These are phyloP conservation scores for Verticillium tricorpus DNA, from an alignment of 2,329 filamentous ascomycete species.

Conservation along the genomic window DNA sequence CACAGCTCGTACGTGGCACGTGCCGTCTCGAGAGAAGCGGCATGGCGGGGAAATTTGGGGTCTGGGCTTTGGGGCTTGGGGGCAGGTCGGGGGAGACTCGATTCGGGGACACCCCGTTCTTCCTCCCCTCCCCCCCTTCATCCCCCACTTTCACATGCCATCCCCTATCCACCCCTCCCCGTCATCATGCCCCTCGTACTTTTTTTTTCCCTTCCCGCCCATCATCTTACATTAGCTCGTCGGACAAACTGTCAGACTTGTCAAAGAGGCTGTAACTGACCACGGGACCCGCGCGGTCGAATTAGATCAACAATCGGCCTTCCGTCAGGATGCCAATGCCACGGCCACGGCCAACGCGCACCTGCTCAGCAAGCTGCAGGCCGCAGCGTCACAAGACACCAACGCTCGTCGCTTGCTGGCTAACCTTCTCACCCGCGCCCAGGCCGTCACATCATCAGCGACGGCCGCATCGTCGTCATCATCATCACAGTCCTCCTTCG, in stretches of 20 bases:
- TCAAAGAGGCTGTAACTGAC: constrained; percentile 20
- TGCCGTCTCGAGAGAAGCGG: background rate
- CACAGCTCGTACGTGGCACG: background rate
- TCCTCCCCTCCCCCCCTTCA: background rate
- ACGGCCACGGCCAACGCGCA: constrained; percentile 2
- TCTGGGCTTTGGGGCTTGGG: background rate
- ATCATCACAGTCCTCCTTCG: constrained; percentile 14
- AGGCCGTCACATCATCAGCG: constrained; percentile 11
- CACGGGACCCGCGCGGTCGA: constrained; percentile 18
- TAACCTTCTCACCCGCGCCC: constrained; percentile 13
- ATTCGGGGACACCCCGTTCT: background rate
- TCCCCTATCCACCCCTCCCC: background rate
- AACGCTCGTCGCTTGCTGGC: constrained; percentile 13
- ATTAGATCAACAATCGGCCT: constrained; percentile 32
- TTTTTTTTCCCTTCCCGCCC: background rate
- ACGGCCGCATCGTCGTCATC: constrained; percentile 28
- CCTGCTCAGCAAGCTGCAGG: constrained; percentile 23
- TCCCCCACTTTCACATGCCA: background rate
- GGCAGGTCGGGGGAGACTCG: background rate
- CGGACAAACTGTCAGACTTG: background rate
- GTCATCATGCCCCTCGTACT: background rate
- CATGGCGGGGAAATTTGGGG: background rate
- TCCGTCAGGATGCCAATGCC: constrained; percentile 23
- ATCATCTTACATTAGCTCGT: constrained; percentile 3
- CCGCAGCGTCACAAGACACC: constrained; percentile 14